These are phyloP conservation scores for Dianthus caryophyllus DNA, from an alignment of 148 eudicot genomes.

Conservation along the genomic window DNA sequence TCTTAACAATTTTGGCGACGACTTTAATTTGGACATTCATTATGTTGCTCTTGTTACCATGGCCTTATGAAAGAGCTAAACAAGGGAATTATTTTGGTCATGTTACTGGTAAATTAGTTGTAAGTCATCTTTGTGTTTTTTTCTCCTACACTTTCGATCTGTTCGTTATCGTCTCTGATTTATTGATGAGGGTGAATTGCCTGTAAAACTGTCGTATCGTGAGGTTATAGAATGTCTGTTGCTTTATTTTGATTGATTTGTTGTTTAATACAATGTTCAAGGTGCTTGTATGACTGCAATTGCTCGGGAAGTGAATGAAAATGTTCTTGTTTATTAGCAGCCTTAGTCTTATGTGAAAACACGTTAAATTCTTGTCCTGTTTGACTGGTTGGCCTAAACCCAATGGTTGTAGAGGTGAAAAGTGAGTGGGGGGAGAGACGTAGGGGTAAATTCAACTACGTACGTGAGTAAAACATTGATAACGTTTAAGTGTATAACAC, in stretches of 20 bases:
- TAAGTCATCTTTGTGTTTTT: slow-evolving; percentile 10
- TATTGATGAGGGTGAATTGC: too few relatives aligned
- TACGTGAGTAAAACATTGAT: too few relatives aligned
- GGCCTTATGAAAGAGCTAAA: slow-evolving; percentile 38
- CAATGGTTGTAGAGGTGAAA: too few relatives aligned
- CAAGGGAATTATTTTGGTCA: slow-evolving; percentile 40
- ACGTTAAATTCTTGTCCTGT: neutral
- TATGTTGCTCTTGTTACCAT: slow-evolving; percentile 32
- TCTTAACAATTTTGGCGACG: slow-evolving; percentile 31
- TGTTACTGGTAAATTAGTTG: slow-evolving; percentile 33
- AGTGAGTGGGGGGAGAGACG: too few relatives aligned
- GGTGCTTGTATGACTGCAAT: too few relatives aligned
- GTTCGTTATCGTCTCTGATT: neutral
- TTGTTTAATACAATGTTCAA: neutral
- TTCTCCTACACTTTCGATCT: neutral
- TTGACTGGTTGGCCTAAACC: neutral
- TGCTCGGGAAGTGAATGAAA: neutral
- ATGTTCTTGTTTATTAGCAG: neutral
- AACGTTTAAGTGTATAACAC: too few relatives aligned
- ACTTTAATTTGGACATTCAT: slow-evolving; percentile 31
- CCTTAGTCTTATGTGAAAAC: neutral
- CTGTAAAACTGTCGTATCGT: too few relatives aligned
- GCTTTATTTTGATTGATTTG: neutral
- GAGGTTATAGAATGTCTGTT: too few relatives aligned
- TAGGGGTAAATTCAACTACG: too few relatives aligned